Conservation (phyloP, 2,329 filamentous ascomycete species). For the Fusarium ambrosium region DNA sequence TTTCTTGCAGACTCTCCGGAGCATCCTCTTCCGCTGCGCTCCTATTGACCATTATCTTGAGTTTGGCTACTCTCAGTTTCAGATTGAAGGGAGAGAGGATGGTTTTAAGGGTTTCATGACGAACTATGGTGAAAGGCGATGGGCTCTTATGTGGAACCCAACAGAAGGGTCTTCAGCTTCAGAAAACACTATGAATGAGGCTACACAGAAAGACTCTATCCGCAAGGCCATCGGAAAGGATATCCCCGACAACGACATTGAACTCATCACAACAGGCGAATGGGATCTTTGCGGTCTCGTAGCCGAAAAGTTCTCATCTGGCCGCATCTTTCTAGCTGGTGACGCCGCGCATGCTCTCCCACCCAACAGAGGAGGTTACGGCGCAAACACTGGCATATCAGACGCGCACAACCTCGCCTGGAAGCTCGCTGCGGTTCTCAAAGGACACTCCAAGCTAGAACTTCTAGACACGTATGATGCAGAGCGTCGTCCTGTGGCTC, state of each 20-base stretch:
- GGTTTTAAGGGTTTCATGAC: constrained; percentile 46
- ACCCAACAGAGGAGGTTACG: constrained; percentile 51
- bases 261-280: constrained; percentile 35
- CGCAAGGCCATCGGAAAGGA: constrained; percentile 30
- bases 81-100: constrained; percentile 44
- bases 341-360: constrained; percentile 54
- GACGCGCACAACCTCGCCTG: constrained; percentile 59
- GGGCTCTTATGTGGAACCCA: constrained; percentile 38
- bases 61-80: constrained; percentile 51
- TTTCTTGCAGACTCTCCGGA: constrained; percentile 50
- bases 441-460: constrained; percentile 26
- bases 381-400: constrained; percentile 52
- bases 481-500: constrained; percentile 55
- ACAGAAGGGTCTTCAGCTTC: background rate
- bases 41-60: constrained; percentile 45
- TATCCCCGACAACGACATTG: constrained; percentile 24
- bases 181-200: constrained; percentile 11
- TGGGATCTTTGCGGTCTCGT: constrained; percentile 46
- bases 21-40: constrained; percentile 52
- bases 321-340: constrained; percentile 51
- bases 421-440: constrained; percentile 55
- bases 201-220: constrained; percentile 19
- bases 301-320: constrained; percentile 46
- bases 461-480: constrained; percentile 55
- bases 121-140: constrained; percentile 43